Conservation (phyloP, 345 rosid genomes). For the Aquilaria malaccensis region DNA sequence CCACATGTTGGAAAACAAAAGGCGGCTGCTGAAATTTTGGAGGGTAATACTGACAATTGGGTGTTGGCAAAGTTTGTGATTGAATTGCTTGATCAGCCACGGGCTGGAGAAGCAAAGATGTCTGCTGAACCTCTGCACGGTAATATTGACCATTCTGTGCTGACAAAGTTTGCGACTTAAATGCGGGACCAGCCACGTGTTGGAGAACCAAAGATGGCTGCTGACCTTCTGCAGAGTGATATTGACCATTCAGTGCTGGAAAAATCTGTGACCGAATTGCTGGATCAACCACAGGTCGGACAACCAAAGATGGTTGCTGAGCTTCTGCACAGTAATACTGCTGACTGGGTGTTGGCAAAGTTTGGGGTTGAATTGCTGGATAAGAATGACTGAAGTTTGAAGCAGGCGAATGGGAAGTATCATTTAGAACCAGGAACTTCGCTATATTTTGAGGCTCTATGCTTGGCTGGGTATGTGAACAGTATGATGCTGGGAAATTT, state of each 20-base stretch:
- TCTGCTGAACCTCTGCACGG: conserved; percentile 20
- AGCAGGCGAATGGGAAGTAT: conserved; percentile 14
- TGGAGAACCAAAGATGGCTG: conserved; percentile 17
- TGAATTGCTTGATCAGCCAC: too few species aligned
- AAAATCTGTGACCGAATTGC: conserved; percentile 12
- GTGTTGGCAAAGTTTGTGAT: too few species aligned
- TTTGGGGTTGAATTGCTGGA: conserved; percentile 17
- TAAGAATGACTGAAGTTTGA: conserved; percentile 8
- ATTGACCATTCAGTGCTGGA: conserved; percentile 10
- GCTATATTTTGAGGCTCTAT: conserved; percentile 9
- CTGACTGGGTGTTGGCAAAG: conserved; percentile 9
- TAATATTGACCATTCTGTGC: not conserved
- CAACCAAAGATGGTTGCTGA: conserved; percentile 15
- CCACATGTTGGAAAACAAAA: not conserved
- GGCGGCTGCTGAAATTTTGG: not conserved
- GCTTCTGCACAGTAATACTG: conserved; percentile 18
- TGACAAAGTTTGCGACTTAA: too few species aligned
- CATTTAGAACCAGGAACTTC: conserved; percentile 3
- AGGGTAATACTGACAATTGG: not conserved
- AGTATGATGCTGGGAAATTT: not conserved
- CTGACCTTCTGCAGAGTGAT: conserved; percentile 13
- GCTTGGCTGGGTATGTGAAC: not conserved
- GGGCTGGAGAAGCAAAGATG: conserved; percentile 5
- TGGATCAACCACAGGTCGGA: conserved; percentile 9
- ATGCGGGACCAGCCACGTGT: too few species aligned